Evolutionary conservation across 1,284 basidiomycete genomes (phyloP).

Genomic region (Microstroma glucosiphilum): DNA sequence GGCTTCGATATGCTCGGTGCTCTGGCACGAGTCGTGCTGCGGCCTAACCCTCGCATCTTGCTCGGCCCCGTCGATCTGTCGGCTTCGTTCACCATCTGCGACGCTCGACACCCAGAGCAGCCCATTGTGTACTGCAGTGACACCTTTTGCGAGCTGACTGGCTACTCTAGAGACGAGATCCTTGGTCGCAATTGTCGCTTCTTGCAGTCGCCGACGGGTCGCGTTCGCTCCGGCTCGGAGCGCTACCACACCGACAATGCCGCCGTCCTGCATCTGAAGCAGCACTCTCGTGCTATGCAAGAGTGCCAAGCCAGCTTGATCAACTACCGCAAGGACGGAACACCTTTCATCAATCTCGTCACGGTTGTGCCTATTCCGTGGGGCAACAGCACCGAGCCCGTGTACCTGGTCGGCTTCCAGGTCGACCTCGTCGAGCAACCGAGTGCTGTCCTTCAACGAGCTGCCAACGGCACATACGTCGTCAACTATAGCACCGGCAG

Average conservation of each 20-base stretch:
- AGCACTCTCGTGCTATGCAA: conserved; percentile 20
- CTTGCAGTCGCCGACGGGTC: conserved; percentile 68
- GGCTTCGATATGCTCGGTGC: conserved; percentile 85
- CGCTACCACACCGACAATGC: conserved; percentile 65
- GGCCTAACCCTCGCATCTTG: conserved; percentile 68
- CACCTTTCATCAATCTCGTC: conserved; percentile 62
- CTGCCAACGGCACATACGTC: conserved; percentile 36
- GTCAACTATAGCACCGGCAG: conserved; percentile 32
- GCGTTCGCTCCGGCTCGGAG: conserved; percentile 61
- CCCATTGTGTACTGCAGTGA: conserved; percentile 85
- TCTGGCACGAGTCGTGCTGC: conserved; percentile 67
- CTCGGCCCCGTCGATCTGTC: conserved; percentile 87
- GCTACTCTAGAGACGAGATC: conserved; percentile 61
- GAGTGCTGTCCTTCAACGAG: conserved; percentile 63
- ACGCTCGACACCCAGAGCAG: conserved; percentile 69
- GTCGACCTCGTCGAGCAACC: conserved; percentile 77
- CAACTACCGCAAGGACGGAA: conserved; percentile 79
- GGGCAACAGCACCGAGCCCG: conserved; percentile 21
- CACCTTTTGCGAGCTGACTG: conserved; percentile 71
- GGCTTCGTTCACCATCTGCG: conserved; percentile 80
- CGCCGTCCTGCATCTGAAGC: conserved; percentile 58
- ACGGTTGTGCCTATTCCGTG: conserved; percentile 45
- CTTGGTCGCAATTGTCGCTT: conserved; percentile 50
- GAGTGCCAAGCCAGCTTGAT: conserved; percentile 73
- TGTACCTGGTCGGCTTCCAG: conserved; percentile 79